phyloP scores from a whole-genome alignment of 2,329 filamentous ascomycete species.

The Dendrostoma leiphaemia region DNA sequence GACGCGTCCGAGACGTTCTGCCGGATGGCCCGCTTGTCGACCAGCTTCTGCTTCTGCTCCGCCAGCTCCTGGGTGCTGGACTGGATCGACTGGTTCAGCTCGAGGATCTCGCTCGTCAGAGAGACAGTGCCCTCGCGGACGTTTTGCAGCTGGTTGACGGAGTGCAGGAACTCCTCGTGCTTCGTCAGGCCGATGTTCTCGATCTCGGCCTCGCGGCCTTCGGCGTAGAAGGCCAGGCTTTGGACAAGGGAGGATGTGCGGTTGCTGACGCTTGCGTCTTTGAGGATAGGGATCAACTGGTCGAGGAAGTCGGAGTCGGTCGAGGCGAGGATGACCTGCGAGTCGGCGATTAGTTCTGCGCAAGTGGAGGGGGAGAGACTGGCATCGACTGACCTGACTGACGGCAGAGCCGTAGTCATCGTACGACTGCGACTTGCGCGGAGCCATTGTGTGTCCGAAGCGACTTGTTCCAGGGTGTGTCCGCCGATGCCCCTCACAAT shows the following conservation, averaged over 20 bases:
- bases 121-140: slow-evolving; percentile 88
- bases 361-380: background rate
- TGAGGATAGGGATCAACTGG: slow-evolving; percentile 89
- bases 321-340: slow-evolving; percentile 85
- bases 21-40: slow-evolving; percentile 86
- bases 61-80: slow-evolving; percentile 91
- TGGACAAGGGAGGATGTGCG: slow-evolving; percentile 72
- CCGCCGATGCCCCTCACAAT: background rate
- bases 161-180: slow-evolving; percentile 93
- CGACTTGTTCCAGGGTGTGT: background rate
- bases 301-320: slow-evolving; percentile 94
- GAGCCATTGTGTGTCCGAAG: slow-evolving; percentile 9
- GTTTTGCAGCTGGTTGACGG: slow-evolving; percentile 88
- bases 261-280: slow-evolving; percentile 79
- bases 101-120: slow-evolving; percentile 85
- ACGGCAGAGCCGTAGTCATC: slow-evolving; percentile 28
- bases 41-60: slow-evolving; percentile 89
- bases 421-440: slow-evolving; percentile 24
- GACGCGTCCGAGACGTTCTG: slow-evolving; percentile 96
- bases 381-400: slow-evolving; percentile 21
- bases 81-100: slow-evolving; percentile 92
- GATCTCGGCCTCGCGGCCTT: slow-evolving; percentile 85
- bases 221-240: slow-evolving; percentile 76
- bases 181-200: slow-evolving; percentile 93
- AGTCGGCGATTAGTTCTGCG: slow-evolving; percentile 11